A percentile compares a stretch with the other conserved stretches of the same genome.
Conservation (phyloP, 2,329 filamentous ascomycete genomes). For the Trichoderma atrobrunneum region DNA sequence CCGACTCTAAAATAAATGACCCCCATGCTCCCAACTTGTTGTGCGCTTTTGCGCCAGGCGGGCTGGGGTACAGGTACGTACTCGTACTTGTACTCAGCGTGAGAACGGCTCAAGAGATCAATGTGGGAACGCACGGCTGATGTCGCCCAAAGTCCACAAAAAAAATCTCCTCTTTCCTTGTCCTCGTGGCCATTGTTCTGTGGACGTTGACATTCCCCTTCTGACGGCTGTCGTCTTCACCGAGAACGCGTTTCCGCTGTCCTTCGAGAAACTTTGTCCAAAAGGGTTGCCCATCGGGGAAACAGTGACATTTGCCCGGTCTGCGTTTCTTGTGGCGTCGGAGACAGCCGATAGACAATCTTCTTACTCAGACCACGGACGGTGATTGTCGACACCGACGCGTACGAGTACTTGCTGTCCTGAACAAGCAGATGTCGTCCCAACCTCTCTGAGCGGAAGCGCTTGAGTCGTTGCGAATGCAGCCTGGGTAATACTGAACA, state of each 20-base stretch:
- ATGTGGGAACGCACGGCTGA: neutral
- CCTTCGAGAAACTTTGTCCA: neutral
- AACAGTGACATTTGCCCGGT: neutral
- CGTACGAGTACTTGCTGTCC: neutral
- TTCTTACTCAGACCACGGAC: neutral
- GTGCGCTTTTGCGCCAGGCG: neutral
- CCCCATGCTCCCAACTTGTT: neutral
- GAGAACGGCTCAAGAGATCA: neutral
- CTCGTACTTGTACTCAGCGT: neutral
- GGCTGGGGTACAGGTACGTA: neutral
- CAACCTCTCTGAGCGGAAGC: neutral
- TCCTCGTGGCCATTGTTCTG: neutral
- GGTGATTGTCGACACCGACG: neutral
- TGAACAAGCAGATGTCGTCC: neutral
- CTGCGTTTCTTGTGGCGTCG: neutral
- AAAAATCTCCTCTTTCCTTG: neutral
- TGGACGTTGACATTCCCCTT: neutral
- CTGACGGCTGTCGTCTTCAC: neutral
- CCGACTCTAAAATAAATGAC: neutral
- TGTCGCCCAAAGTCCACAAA: neutral
- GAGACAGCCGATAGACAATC: neutral
- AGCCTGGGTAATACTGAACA: neutral
- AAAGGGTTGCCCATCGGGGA: neutral
- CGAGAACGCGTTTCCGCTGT: neutral
- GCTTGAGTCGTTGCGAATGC: conserved; percentile 11